Conservation (phyloP, 331 rosid species). For the Ulmus americana region DNA sequence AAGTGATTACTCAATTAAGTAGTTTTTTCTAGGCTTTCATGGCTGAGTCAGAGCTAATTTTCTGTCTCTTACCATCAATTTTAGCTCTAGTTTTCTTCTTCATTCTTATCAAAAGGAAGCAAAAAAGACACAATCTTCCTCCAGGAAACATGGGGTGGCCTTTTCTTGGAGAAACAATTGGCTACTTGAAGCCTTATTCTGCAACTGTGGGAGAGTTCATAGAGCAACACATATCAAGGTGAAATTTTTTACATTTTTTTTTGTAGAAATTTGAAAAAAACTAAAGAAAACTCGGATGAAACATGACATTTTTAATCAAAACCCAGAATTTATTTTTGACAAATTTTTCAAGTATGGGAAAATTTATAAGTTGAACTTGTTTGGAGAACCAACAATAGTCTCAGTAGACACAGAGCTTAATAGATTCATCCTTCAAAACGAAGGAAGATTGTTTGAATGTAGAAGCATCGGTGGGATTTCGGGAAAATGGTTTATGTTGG, state of each 20-base stretch:
- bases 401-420: slow-evolving; percentile 91
- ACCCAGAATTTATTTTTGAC: slow-evolving; percentile 9
- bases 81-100: slow-evolving; percentile 49
- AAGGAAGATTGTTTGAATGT: slow-evolving; percentile 85
- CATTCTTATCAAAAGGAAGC: slow-evolving; percentile 50
- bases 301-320: neutral
- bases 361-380: slow-evolving; percentile 77
- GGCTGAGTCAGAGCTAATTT: slow-evolving; percentile 47
- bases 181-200: slow-evolving; percentile 73
- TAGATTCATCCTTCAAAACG: slow-evolving; percentile 74
- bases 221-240: slow-evolving; percentile 82
- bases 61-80: slow-evolving; percentile 52
- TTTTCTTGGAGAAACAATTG: slow-evolving; percentile 73
- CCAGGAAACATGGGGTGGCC: slow-evolving; percentile 98
- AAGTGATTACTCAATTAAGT: slow-evolving; percentile 1
- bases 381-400: slow-evolving; percentile 84
- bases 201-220: slow-evolving; percentile 74
- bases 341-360: slow-evolving; percentile 59
- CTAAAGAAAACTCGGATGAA: neutral
- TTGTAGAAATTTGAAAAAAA: neutral
- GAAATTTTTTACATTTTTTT: neutral
- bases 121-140: slow-evolving; percentile 59
- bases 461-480: slow-evolving; percentile 95
- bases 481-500: slow-evolving; percentile 99
- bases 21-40: slow-evolving; percentile 25